Conservation (phyloP, 2,329 filamentous ascomycete species). For the Fusarium sp. region DNA sequence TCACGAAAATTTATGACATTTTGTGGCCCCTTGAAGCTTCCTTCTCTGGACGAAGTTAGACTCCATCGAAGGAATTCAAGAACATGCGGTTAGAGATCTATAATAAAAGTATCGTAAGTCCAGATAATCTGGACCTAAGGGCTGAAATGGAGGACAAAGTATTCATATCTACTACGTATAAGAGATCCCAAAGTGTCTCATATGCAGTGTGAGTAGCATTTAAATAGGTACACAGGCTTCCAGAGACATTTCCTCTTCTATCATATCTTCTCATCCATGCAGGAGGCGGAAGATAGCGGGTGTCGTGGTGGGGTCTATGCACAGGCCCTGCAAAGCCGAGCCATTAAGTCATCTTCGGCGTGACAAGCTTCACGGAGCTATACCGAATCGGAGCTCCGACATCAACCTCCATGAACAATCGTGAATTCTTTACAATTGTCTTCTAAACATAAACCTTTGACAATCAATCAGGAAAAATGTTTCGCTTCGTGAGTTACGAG, state of each 20-base stretch:
- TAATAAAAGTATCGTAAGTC: neutral
- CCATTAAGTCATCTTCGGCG: slow-evolving; percentile 44
- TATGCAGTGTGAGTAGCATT: neutral
- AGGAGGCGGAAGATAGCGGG: slow-evolving; percentile 18
- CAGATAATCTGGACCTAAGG: neutral
- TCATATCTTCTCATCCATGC: neutral
- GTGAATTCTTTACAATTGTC: slow-evolving; percentile 10
- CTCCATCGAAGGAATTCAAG: neutral
- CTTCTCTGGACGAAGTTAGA: neutral
- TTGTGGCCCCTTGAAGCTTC: neutral
- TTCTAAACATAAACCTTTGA: neutral
- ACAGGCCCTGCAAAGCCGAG: slow-evolving; percentile 41
- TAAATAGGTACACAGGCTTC: neutral
- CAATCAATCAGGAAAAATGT: slow-evolving; percentile 53
- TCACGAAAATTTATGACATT: neutral
- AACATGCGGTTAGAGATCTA: neutral
- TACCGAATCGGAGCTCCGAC: slow-evolving; percentile 42
- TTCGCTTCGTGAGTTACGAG: slow-evolving; percentile 57
- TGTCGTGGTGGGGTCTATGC: slow-evolving; percentile 24
- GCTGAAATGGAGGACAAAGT: too few relatives aligned
- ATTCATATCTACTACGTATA: too few relatives aligned
- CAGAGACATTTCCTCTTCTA: neutral
- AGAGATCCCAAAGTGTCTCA: neutral
- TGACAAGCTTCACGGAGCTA: slow-evolving; percentile 46
- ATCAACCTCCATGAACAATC: slow-evolving; percentile 33